Evolutionary conservation across 768 basidiomycete genomes (phyloP).

Genomic region (Kwoniella heveanensis): DNA sequence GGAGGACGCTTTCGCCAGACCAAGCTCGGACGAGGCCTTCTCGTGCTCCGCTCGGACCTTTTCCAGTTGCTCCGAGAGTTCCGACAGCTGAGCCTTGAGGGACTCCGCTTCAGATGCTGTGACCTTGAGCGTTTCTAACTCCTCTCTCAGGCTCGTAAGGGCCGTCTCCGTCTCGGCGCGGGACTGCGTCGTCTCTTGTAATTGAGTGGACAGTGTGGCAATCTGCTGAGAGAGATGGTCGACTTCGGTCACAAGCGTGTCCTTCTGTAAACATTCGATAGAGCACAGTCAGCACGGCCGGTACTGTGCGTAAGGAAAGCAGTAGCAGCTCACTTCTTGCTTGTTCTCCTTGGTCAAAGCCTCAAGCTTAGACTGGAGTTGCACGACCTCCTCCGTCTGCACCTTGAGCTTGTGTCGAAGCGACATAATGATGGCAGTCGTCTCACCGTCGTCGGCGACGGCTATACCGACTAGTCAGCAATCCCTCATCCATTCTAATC

Average conservation of each 20-base stretch:
- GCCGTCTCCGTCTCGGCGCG: slow-evolving; percentile 15
- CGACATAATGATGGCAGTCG: slow-evolving; percentile 76
- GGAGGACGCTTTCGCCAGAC: slow-evolving; percentile 22
- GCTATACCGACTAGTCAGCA: background rate
- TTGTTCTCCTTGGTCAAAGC: slow-evolving; percentile 51
- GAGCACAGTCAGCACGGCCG: background rate
- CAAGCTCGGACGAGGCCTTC: slow-evolving; percentile 24
- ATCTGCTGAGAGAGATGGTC: slow-evolving; percentile 50
- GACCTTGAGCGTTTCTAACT: slow-evolving; percentile 16
- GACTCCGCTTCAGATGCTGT: slow-evolving; percentile 12
- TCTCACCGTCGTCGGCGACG: slow-evolving; percentile 69
- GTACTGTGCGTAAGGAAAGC: background rate
- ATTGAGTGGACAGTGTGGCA: slow-evolving; percentile 34
- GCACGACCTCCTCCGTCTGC: slow-evolving; percentile 64
- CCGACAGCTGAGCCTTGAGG: slow-evolving; percentile 9
- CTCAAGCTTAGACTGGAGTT: slow-evolving; percentile 54
- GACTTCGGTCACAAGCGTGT: slow-evolving; percentile 47
- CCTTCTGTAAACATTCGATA: slow-evolving; percentile 28
- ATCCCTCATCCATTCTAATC: too few species aligned
- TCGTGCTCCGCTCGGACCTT: slow-evolving; percentile 18
- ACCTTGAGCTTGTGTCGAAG: slow-evolving; percentile 78
- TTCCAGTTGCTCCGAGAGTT: slow-evolving; percentile 22
- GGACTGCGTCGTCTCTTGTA: slow-evolving; percentile 26
- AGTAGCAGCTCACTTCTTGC: slow-evolving; percentile 43
- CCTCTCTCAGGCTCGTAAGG: slow-evolving; percentile 1